Evolutionary conservation across 495 filamentous ascomycete species (phyloP).

Genomic region (Xylaria castorea): DNA sequence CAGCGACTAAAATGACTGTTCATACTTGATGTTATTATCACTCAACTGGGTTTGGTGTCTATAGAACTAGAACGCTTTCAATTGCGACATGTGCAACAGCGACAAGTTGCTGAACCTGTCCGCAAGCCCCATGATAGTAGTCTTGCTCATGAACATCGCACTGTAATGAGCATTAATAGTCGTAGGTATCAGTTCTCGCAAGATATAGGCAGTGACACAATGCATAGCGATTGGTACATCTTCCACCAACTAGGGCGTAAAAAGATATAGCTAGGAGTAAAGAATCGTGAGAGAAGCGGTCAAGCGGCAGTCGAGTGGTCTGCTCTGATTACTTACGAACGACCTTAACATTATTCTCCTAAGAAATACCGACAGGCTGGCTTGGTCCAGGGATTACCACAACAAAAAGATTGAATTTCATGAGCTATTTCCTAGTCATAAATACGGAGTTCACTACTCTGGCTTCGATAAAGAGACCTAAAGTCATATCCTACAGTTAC

Average conservation of each 20-base stretch:
- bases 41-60: too few relatives aligned
- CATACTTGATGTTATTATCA: too few relatives aligned
- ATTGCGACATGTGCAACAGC: too few relatives aligned
- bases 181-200: too few relatives aligned
- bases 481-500: background rate
- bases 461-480: background rate
- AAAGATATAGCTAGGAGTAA: slow-evolving; percentile 87
- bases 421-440: background rate
- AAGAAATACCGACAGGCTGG: slow-evolving; percentile 91
- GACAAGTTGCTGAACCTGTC: too few relatives aligned
- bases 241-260: slow-evolving; percentile 64
- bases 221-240: too few relatives aligned
- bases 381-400: slow-evolving; percentile 81
- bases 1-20: too few relatives aligned
- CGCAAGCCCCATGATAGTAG: too few relatives aligned
- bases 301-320: slow-evolving; percentile 69
- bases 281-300: slow-evolving; percentile 84
- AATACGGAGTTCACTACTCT: background rate
- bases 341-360: slow-evolving; percentile 89
- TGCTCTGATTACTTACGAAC: slow-evolving; percentile 88
- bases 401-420: background rate
- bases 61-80: too few relatives aligned
- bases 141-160: too few relatives aligned
- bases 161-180: too few relatives aligned
- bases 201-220: too few relatives aligned